Percentiles rank a stretch among this genome's conserved stretches.
Evolutionary conservation across 345 rosid genomes (phyloP).

Genomic region (Crucihimalaya himalaica): DNA sequence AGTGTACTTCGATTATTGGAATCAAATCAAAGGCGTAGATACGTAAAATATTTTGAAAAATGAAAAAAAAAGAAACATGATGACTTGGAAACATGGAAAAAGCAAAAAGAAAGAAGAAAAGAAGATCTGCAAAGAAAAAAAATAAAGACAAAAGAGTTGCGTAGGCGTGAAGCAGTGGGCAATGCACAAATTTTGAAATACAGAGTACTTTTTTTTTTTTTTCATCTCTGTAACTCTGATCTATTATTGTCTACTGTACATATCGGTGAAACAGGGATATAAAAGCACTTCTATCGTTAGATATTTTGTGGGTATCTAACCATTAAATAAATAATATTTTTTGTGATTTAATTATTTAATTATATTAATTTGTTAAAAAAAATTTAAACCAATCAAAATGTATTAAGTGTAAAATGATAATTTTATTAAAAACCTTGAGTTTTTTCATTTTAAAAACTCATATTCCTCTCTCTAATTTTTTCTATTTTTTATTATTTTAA

Average conservation of each 20-base stretch:
- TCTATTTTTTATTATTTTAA: no score
- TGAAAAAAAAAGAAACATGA: background rate
- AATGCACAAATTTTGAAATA: slow-evolving; percentile 34
- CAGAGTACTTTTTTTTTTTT: slow-evolving; percentile 4
- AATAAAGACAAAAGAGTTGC: slow-evolving; percentile 17
- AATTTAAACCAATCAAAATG: no score
- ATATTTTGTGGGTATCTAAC: no score
- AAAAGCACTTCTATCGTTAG: no score
- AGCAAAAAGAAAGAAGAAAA: slow-evolving; percentile 20
- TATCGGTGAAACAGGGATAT: no score
- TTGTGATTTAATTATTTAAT: no score
- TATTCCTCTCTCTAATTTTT: no score
- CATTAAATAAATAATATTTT: no score
- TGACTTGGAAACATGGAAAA: slow-evolving; percentile 34
- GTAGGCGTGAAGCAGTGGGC: slow-evolving; percentile 45
- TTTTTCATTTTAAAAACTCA: no score
- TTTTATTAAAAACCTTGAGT: no score
- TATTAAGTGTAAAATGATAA: no score
- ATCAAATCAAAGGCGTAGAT: slow-evolving; percentile 8
- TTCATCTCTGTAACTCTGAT: background rate
- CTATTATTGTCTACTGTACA: slow-evolving; percentile 3
- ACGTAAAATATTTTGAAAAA: background rate
- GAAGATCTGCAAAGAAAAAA: slow-evolving; percentile 29
- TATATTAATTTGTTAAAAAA: no score
- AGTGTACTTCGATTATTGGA: slow-evolving; percentile 19